phyloP scores from a whole-genome alignment of 495 filamentous ascomycete genomes.

The Hyaloscypha finlandica region DNA sequence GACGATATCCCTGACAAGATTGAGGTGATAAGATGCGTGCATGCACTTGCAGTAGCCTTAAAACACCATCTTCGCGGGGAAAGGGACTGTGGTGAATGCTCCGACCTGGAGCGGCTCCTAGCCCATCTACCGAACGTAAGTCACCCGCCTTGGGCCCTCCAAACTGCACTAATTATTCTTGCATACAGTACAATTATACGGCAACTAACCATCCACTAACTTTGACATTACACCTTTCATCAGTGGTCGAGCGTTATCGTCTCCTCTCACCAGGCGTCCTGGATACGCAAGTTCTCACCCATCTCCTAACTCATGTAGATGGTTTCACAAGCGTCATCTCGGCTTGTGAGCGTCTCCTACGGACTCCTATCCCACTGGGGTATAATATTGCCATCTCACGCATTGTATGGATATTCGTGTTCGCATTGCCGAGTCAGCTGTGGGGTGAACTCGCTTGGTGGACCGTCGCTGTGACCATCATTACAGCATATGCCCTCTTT shows the following conservation, averaged over 20 bases:
- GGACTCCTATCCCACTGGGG: slow-evolving; percentile 34
- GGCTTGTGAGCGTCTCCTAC: slow-evolving; percentile 32
- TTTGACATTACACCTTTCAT: slow-evolving; percentile 29
- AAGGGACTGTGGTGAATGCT: slow-evolving; percentile 30
- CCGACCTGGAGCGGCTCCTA: slow-evolving; percentile 24
- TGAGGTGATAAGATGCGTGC: slow-evolving; percentile 20
- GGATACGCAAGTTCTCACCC: slow-evolving; percentile 36
- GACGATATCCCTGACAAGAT: slow-evolving; percentile 21
- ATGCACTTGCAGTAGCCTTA: slow-evolving; percentile 32
- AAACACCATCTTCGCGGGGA: slow-evolving; percentile 36
- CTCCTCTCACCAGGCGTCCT: slow-evolving; percentile 13
- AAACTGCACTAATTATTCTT: neutral
- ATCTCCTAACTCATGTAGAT: slow-evolving; percentile 35
- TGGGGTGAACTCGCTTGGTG: slow-evolving; percentile 33
- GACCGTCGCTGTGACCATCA: slow-evolving; percentile 32
- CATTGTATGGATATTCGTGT: slow-evolving; percentile 34
- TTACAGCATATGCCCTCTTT: slow-evolving; percentile 35
- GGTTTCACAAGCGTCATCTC: slow-evolving; percentile 29
- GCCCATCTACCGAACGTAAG: slow-evolving; percentile 25
- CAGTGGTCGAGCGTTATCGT: slow-evolving; percentile 30
- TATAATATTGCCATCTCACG: slow-evolving; percentile 37
- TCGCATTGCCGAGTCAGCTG: slow-evolving; percentile 33
- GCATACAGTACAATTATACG: slow-evolving; percentile 10
- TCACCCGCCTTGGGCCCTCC: slow-evolving; percentile 2
- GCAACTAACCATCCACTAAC: slow-evolving; percentile 33